These are phyloP conservation scores for Solanum piurae DNA, from an alignment of 257 asterid species.

Conservation along the genomic window DNA sequence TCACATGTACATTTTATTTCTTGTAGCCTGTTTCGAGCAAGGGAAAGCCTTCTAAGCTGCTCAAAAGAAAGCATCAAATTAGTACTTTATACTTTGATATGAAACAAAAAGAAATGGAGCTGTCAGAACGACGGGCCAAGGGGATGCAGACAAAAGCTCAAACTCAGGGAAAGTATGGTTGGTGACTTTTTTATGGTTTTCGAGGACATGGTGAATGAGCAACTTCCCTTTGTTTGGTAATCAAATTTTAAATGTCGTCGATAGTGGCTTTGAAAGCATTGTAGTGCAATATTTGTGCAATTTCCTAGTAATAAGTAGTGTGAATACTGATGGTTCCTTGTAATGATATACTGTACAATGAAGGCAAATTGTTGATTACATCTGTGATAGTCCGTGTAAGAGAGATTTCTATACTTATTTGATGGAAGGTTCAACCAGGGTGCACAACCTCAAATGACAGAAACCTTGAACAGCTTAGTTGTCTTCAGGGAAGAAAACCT, in stretches of 20 bases:
- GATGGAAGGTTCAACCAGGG: not conserved
- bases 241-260: not conserved
- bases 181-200: slow-evolving; percentile 24
- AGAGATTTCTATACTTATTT: not conserved
- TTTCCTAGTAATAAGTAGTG: not conserved
- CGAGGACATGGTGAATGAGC: not conserved
- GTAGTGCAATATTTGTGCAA: not conserved
- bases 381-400: not conserved
- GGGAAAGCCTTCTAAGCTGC: slow-evolving; percentile 89
- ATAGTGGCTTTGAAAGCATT: not conserved
- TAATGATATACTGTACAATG: not conserved
- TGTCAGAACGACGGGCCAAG: slow-evolving; percentile 72
- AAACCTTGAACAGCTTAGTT: not conserved
- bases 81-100: slow-evolving; percentile 63
- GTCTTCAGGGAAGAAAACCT: not conserved
- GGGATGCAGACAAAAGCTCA: slow-evolving; percentile 89
- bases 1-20: slow-evolving; percentile 1
- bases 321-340: not conserved
- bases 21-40: slow-evolving; percentile 73
- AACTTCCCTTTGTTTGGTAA: not conserved
- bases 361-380: not conserved
- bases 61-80: slow-evolving; percentile 92
- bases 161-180: slow-evolving; percentile 95
- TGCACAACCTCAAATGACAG: not conserved
- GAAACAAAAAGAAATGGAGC: slow-evolving; percentile 80